Percentiles rank a stretch among this genome's conserved stretches.
Evolutionary conservation across 345 rosid species (phyloP).

Genomic region (Pseudoturritis turrita): DNA sequence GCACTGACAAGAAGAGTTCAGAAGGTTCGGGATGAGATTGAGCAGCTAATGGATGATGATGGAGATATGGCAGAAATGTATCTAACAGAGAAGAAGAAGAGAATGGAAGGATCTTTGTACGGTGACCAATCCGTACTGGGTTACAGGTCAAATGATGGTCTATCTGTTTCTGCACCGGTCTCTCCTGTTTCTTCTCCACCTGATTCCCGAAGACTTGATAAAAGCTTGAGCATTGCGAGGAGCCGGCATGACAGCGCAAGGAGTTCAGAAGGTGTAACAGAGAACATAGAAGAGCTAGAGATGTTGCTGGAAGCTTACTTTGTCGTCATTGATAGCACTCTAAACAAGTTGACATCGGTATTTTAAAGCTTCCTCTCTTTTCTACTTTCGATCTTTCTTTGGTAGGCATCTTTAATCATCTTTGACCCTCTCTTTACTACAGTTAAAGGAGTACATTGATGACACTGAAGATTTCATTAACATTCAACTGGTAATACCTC

Average conservation of each 20-base stretch:
- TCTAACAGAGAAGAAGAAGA: slow-evolving; percentile 89
- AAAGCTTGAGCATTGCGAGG: slow-evolving; percentile 83
- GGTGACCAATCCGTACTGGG: slow-evolving; percentile 80
- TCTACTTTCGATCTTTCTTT: not conserved
- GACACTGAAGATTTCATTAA: slow-evolving; percentile 97
- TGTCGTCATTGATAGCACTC: slow-evolving; percentile 92
- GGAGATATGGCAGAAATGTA: slow-evolving; percentile 99
- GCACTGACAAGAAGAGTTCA: slow-evolving; percentile 94
- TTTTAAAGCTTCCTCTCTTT: not conserved
- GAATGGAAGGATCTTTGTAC: slow-evolving; percentile 72
- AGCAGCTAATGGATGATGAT: slow-evolving; percentile 99
- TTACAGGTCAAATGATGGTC: slow-evolving; percentile 68
- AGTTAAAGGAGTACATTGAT: slow-evolving; percentile 97
- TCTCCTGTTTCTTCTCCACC: slow-evolving; percentile 94
- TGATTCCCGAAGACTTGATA: slow-evolving; percentile 73
- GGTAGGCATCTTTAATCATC: not conserved
- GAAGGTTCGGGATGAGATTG: slow-evolving; percentile 99
- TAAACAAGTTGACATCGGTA: slow-evolving; percentile 97
- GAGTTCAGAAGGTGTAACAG: slow-evolving; percentile 71
- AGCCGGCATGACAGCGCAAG: slow-evolving; percentile 89
- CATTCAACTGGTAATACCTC: slow-evolving; percentile 72
- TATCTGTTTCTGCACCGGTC: slow-evolving; percentile 84
- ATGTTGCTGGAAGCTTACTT: slow-evolving; percentile 99
- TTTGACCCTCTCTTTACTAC: slow-evolving; percentile 9
- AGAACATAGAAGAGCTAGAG: slow-evolving; percentile 89